Conservation (phyloP, 495 filamentous ascomycete species). For the Delitschia confertaspora region DNA sequence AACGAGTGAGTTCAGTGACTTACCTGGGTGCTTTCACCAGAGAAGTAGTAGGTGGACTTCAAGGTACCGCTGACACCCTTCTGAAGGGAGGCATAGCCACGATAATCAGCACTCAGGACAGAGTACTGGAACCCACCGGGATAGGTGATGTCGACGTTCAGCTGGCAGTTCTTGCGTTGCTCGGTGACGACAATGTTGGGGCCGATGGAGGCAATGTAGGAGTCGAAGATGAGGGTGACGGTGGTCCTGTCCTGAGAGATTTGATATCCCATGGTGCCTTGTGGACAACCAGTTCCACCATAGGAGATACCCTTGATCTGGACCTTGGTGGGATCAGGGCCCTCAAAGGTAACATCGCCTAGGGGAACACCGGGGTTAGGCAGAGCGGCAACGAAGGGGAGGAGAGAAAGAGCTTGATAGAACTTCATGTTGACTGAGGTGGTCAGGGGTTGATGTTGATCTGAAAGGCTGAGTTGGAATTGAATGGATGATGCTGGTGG, state of each 20-base stretch:
- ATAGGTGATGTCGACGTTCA: constrained; percentile 44
- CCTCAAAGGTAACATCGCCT: constrained; percentile 13
- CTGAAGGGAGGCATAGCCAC: constrained; percentile 41
- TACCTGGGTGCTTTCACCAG: constrained; percentile 35
- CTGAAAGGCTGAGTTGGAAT: constrained; percentile 1
- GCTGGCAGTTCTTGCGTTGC: constrained; percentile 44
- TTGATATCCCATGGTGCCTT: constrained; percentile 42
- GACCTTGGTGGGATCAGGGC: constrained; percentile 10
- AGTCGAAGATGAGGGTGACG: constrained; percentile 41
- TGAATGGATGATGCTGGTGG: constrained; percentile 19
- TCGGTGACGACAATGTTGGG: constrained; percentile 33
- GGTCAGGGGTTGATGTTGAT: constrained; percentile 5
- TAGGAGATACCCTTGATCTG: constrained; percentile 38
- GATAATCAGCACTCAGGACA: constrained; percentile 44
- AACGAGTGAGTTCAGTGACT: background rate
- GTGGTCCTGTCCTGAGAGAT: constrained; percentile 46
- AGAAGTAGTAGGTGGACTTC: constrained; percentile 47
- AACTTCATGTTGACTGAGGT: constrained; percentile 26
- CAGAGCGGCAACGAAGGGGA: constrained; percentile 18
- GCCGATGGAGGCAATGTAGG: constrained; percentile 42
- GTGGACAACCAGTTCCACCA: constrained; percentile 49
- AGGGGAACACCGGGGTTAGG: constrained; percentile 4
- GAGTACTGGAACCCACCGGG: constrained; percentile 46
- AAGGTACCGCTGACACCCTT: constrained; percentile 39
- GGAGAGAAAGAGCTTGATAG: constrained; percentile 14